Base-by-base conservation (phyloP, 352 stramenopile species). In the Pythium aristosporum region DNA sequence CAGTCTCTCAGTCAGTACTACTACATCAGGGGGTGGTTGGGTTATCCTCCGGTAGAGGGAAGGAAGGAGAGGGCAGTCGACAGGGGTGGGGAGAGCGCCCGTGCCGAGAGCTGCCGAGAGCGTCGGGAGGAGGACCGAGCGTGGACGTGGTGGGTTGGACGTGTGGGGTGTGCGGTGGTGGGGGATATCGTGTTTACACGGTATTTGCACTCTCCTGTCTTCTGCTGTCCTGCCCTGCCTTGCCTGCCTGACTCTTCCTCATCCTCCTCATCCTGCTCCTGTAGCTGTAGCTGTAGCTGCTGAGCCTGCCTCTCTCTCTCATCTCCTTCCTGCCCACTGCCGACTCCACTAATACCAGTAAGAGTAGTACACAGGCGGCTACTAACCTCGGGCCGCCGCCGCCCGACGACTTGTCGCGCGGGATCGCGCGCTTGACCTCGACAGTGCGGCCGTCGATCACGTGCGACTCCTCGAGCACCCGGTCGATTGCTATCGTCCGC, bases 361-460 rank as follows among this genome's bases (percentile, higher is more conserved):
- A 61, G 3, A 30, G 25, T 50, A 37, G 48, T 39, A 44, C 37
- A 42, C 15, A 20, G n/a, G 12, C 34, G 47, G 69, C 57, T 85
- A 90, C 83, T 90, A 89, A 89, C 79, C 83, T 92, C 82, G 82
- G 69, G 37, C 73, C 52, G 21, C 73, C 52, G 21, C 59, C 75
- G 44, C 65, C 68, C 20, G 79, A 77, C 43, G 87, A 83, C 65
- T 79, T 90, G 82, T 94, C 88, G 68, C 91, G 85, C 57, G 82
- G 89, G 61, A 98, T 92, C 34, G 92, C 92, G 56, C 86, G 76
- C 76, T 98, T 98, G 46, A 98, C 91, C 76, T 98, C 92, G 34
- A 98, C 88, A 30, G 88, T 85, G 25, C 92, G 79, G 15, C 91
- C 92, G 63, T 98, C 91, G 61, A 98, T 82, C 51, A 74, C 91